Evolutionary conservation across 129 eudicot species (phyloP).

Genomic region (Ambrosia artemisiifolia): DNA sequence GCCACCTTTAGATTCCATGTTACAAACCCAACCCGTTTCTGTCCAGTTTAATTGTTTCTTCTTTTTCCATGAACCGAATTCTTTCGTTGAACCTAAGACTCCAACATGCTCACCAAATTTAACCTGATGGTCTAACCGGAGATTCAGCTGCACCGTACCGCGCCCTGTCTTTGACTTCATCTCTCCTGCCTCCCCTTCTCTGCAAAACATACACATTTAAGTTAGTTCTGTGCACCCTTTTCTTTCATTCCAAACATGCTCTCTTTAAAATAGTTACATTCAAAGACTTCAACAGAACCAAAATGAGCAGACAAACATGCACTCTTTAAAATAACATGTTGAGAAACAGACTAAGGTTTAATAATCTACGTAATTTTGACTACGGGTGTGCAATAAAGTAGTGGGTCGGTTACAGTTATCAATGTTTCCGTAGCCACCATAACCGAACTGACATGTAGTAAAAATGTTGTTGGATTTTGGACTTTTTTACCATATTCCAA

Average conservation of each 20-base stretch:
- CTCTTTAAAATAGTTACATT: constrained; percentile 1
- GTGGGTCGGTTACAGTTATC: no score
- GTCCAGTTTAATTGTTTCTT: constrained; percentile 59
- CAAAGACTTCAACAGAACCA: not conserved
- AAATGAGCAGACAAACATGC: not conserved
- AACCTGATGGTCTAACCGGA: constrained; percentile 84
- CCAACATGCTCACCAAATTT: constrained; percentile 78
- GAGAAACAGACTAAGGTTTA: not conserved
- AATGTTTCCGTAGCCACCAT: no score
- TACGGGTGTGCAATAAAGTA: no score
- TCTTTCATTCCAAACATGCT: not conserved
- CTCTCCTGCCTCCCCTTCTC: constrained; percentile 40
- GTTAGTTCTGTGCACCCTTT: not conserved
- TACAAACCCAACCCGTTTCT: constrained; percentile 66
- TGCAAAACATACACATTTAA: constrained; percentile 8
- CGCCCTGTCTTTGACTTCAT: constrained; percentile 28
- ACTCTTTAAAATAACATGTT: not conserved
- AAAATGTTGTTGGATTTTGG: no score
- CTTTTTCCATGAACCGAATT: constrained; percentile 83
- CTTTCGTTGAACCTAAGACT: constrained; percentile 72
- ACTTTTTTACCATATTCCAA: no score
- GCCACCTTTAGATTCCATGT: constrained; percentile 46
- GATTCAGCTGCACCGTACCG: constrained; percentile 50
- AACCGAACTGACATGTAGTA: no score
- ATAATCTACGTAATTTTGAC: not conserved